These are phyloP conservation scores for Globisporangium recalcitrans DNA, from an alignment of 352 stramenopile species.

Conservation along the genomic window DNA sequence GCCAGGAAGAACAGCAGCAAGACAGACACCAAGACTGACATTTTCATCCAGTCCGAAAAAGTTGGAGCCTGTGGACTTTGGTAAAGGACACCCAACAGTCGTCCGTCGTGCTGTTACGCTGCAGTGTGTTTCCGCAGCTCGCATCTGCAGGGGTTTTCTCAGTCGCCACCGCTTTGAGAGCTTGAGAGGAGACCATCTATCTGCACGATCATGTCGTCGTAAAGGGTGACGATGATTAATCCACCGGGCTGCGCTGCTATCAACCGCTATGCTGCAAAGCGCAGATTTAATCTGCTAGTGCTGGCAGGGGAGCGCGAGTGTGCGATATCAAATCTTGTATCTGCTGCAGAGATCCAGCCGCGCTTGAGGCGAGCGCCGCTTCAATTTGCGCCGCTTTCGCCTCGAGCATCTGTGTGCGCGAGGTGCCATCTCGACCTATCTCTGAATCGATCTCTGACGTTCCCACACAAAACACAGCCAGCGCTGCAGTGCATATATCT, in stretches of 20 bases:
- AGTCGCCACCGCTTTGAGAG: not conserved
- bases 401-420: not conserved
- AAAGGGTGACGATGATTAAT: not conserved
- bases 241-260: not conserved
- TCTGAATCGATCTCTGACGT: not conserved
- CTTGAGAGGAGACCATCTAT: not conserved
- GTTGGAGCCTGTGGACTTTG: not conserved
- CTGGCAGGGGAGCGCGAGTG: not conserved
- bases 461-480: not conserved
- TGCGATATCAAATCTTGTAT: not conserved
- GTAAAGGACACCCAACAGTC: not conserved
- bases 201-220: not conserved
- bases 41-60: constrained; percentile 1
- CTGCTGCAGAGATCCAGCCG: not conserved
- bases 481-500: not conserved
- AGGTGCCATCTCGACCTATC: not conserved
- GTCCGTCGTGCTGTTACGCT: not conserved
- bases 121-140: not conserved
- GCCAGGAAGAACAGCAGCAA: not conserved
- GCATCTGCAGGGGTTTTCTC: not conserved
- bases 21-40: not conserved
- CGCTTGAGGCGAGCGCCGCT: not conserved
- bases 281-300: not conserved
- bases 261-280: not conserved
- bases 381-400: not conserved